Conservation (phyloP, 768 basidiomycete genomes). For the Tubosaeta sp. region DNA sequence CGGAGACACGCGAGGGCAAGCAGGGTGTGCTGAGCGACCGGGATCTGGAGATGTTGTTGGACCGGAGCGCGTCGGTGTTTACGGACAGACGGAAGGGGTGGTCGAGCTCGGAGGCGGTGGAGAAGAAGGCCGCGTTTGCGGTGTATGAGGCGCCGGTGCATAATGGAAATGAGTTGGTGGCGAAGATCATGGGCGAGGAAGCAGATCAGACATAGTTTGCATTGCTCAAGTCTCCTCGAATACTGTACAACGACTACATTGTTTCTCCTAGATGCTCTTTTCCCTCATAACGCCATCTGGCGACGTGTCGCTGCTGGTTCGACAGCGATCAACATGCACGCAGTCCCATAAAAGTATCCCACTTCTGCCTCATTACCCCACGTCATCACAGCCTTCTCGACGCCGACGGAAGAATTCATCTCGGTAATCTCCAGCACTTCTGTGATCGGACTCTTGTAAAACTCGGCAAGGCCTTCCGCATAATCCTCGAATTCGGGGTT, state of each 20-base stretch:
- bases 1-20: conserved; percentile 60
- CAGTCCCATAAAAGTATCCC: conserved; percentile 10
- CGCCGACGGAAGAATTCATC: conserved; percentile 7
- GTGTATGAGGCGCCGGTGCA: conserved; percentile 68
- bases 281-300: background rate
- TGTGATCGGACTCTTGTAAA: conserved; percentile 1
- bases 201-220: conserved; percentile 2
- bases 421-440: conserved; percentile 10
- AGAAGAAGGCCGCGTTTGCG: conserved; percentile 60
- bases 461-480: background rate
- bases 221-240: too few relatives aligned
- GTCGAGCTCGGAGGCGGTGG: conserved; percentile 44
- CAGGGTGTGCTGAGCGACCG: conserved; percentile 73
- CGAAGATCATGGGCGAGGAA: conserved; percentile 59
- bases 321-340: conserved; percentile 12
- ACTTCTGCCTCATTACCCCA: conserved; percentile 5
- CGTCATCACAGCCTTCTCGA: background rate
- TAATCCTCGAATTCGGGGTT: background rate
- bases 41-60: conserved; percentile 77
- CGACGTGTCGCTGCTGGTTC: conserved; percentile 1
- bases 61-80: conserved; percentile 73
- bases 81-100: conserved; percentile 67
- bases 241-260: too few relatives aligned
- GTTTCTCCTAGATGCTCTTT: background rate
- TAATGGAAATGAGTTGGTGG: conserved; percentile 63